phyloP scores from a whole-genome alignment of 805 yeast species.

The Cephaloascus albidus region DNA sequence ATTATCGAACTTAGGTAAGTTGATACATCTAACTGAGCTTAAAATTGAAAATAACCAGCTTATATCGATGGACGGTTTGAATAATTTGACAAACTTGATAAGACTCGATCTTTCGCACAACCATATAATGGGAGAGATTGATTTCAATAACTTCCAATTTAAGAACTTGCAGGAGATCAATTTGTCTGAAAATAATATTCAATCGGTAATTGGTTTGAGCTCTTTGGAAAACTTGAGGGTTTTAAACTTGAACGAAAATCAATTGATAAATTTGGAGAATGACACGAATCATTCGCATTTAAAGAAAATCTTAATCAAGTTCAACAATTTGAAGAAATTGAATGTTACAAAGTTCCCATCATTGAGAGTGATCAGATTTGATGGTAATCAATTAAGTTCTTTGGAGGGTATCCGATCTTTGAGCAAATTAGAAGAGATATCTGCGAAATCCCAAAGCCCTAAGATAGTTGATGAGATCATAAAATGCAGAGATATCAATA shows the following conservation, averaged over 20 bases:
- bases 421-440: conserved; percentile 28
- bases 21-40: conserved; percentile 33
- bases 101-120: conserved; percentile 32
- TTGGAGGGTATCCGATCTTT: conserved; percentile 16
- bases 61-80: conserved; percentile 23
- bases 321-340: conserved; percentile 22
- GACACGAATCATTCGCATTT: conserved; percentile 13
- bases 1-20: conserved; percentile 23
- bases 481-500: conserved; percentile 15
- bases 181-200: conserved; percentile 31
- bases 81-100: conserved; percentile 26
- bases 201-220: conserved; percentile 23
- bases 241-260: conserved; percentile 33
- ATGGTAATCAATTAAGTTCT: conserved; percentile 24
- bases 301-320: conserved; percentile 27
- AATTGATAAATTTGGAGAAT: conserved; percentile 14
- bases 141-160: conserved; percentile 23
- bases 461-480: conserved; percentile 11
- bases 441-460: conserved; percentile 25
- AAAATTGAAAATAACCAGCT: conserved; percentile 26
- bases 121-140: conserved; percentile 23
- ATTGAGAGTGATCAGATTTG: conserved; percentile 34
- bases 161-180: conserved; percentile 33
- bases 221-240: conserved; percentile 21
- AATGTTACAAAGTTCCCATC: conserved; percentile 22